Evolutionary conservation across 345 rosid genomes (phyloP).

Genomic region (Camelina hispida): DNA sequence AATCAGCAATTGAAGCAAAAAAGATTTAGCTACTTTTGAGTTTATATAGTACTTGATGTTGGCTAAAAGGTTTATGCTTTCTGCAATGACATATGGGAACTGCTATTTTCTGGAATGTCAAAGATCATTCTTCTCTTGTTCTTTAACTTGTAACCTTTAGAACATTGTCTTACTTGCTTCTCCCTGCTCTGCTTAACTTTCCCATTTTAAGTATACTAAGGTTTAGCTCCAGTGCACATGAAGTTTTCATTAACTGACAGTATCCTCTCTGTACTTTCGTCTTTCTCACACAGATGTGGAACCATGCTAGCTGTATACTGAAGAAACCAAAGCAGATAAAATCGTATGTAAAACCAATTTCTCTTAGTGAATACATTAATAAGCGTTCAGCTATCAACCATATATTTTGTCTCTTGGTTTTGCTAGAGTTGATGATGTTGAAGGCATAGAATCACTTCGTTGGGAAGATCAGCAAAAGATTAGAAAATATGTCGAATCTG

Average conservation of each 20-base stretch:
- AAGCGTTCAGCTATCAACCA: constrained; percentile 9
- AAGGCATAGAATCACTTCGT: constrained; percentile 83
- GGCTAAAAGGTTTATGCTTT: constrained; percentile 26
- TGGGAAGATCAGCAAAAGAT: constrained; percentile 97
- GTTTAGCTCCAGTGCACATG: constrained; percentile 10
- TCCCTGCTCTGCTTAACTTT: constrained; percentile 9
- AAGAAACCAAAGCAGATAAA: constrained; percentile 81
- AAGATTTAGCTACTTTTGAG: neutral
- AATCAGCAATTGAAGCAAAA: no score
- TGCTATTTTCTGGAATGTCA: neutral
- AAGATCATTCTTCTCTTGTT: constrained; percentile 4
- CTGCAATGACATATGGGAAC: constrained; percentile 5
- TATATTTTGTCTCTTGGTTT: constrained; percentile 15
- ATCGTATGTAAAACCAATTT: constrained; percentile 54
- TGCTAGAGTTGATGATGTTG: constrained; percentile 84
- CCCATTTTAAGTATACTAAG: neutral
- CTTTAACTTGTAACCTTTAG: neutral
- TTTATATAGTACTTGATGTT: constrained; percentile 2
- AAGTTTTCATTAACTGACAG: neutral
- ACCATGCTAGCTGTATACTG: constrained; percentile 76
- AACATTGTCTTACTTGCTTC: neutral
- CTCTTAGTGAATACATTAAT: constrained; percentile 12
- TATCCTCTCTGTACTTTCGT: constrained; percentile 22
- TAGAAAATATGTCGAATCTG: constrained; percentile 67
- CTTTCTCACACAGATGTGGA: constrained; percentile 72